Base-by-base conservation (phyloP, 352 stramenopile genomes). In the Pythium aquatile region DNA sequence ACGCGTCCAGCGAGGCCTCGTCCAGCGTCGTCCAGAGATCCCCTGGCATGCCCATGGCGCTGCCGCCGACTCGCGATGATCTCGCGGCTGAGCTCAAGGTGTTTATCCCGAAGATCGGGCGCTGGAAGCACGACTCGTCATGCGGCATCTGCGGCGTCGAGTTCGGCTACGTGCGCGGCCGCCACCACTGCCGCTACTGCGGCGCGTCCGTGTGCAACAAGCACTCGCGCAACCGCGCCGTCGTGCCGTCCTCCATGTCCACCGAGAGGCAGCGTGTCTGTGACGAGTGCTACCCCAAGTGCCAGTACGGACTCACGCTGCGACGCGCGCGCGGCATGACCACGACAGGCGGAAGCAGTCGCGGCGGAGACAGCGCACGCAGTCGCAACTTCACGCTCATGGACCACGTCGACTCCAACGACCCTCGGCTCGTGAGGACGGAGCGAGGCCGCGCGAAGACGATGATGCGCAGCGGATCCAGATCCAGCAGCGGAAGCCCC, bases 181-280 rank as follows among this genome's bases (percentile, higher is more conserved):
- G 85, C 32, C 85, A 94, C 65, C 85, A 94, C 69, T 94, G 85
- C 66, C 82, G 85, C 37, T 70, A 85, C 63, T 94, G 85, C 55
- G 85, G 85, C 53, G 56, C 74, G 29, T 94, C 83, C 8, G 85
- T 94, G 20, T 94, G 85, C 66, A 71, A 75, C 40, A 86, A 80
- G 40, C 85, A 94, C 74, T 91, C 82, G 63, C 67, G 68, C 48
- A 79, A 88, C 73, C 81, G 79, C 66, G 80, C 82, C 14, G 62
- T 88, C 26, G 75, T 94, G 58, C 80, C 81, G 39, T 77, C 77
- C 26, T 90, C 81, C 60, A 77, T 90, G 33, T 91, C 83, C 7
- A 75, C 79, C 55, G 68, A 77, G 48, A 65, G 72, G 32, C 85
- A 94, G 70, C 85, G 85, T 58, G 83, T 91, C 40, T 94, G 85